Conservation (phyloP, 2,329 filamentous ascomycete species). For the Colletotrichum viniferum region DNA sequence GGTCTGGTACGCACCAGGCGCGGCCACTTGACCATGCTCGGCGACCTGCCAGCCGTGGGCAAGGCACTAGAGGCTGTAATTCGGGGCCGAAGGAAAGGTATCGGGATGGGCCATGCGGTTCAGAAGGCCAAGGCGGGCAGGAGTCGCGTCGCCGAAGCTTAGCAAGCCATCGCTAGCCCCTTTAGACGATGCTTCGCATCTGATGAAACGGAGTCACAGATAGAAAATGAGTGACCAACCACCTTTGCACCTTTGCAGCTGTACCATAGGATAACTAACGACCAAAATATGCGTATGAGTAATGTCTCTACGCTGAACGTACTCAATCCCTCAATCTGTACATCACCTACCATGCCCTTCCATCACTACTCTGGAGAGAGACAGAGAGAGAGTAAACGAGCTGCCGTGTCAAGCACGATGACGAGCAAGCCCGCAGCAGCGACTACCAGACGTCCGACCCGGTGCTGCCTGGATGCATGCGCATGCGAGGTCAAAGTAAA, state of each 20-base stretch:
- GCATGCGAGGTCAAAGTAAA: not conserved
- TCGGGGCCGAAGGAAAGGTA: conserved; percentile 71
- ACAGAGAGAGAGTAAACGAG: not conserved
- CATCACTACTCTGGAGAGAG: not conserved
- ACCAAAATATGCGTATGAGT: not conserved
- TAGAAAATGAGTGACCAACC: not conserved
- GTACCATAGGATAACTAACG: not conserved
- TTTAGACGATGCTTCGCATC: not conserved
- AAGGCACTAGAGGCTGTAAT: conserved; percentile 72
- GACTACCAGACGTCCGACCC: not conserved
- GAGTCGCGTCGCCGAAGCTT: not conserved
- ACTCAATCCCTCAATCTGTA: not conserved
- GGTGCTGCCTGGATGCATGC: not conserved
- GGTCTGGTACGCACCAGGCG: conserved; percentile 81
- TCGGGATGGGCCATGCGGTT: conserved; percentile 61
- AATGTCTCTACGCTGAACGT: not conserved
- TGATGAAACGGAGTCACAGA: not conserved
- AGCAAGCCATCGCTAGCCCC: not conserved
- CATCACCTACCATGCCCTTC: not conserved
- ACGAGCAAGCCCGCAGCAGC: not conserved
- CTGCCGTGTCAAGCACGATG: not conserved
- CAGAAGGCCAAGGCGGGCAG: not conserved
- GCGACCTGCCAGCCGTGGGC: conserved; percentile 83
- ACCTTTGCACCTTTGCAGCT: not conserved
- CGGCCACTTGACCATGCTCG: conserved; percentile 86